Evolutionary conservation across 73 alveolate genomes (phyloP), one percentile per base, ranked within the genome.

Genomic region (Paramecium primaurelia): DNA sequence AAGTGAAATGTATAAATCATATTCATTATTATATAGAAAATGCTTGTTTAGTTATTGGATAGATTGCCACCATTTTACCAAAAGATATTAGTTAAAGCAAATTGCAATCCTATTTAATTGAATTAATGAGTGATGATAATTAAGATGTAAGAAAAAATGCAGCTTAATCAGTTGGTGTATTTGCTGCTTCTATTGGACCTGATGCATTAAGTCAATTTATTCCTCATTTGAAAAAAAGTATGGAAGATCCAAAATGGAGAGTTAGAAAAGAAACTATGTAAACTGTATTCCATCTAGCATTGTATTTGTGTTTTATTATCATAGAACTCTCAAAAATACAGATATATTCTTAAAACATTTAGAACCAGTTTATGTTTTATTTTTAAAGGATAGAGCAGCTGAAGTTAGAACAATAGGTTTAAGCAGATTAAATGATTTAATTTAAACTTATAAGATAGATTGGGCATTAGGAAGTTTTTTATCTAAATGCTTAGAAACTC

Each of bases 191-290:
- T 59, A 92, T 95, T 90, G 99, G 99, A 2, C 96, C 98, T n/a
- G 99, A 97, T 37, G 80, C 97, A 40, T 94, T 98, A 75, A 71
- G 90, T 18, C 84, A 96, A 60, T 93, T 86, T 49, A 77, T 95
- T 58, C 93, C 96, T 16, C 90, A 97, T 68, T 93, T 98, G 26
- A 95, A 95, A 8, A 96, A 93, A 58, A 94, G 96, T 96, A 96
- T 97, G 86, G 97, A 97, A 87, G 99, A 98, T 93, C 96, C 98
- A 37, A 97, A 98, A 93, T 98, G 99, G 99, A 96, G 99, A 93
- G 98, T 98, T 22, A 95, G 99, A 93, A 96, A 95, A 94, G 96
- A 98, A 59, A 98, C 97, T 54, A 94, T 93, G 92, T 96, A 92
- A 51, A 84, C 98, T 7, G 87, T 97, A n/a, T 99, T 98, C 69